Conservation (phyloP, 345 rosid genomes). For the Eutrema yunnanense region DNA sequence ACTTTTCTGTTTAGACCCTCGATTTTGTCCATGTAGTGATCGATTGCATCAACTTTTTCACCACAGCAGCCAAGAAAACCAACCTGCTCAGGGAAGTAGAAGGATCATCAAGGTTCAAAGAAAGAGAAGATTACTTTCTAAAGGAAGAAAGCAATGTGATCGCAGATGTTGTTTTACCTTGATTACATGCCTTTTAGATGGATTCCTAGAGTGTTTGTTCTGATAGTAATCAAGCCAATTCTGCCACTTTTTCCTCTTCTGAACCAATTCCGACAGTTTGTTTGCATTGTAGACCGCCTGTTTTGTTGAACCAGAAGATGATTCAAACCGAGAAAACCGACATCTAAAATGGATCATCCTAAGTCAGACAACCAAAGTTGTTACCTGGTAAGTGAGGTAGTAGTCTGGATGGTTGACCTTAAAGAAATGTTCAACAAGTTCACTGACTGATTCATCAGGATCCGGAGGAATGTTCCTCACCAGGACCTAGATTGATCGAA, state of each 20-base stretch:
- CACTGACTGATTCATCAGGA: constrained; percentile 79
- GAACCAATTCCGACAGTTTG: constrained; percentile 50
- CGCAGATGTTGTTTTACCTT: constrained; percentile 40
- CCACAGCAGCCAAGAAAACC: constrained; percentile 80
- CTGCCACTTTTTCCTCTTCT: constrained; percentile 57
- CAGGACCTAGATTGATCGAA: constrained; percentile 48
- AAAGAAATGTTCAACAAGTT: constrained; percentile 86
- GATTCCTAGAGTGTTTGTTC: constrained; percentile 60
- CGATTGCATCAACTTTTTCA: constrained; percentile 65
- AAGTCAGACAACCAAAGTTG: constrained; percentile 3
- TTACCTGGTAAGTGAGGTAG: constrained; percentile 83
- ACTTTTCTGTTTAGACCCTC: constrained; percentile 57
- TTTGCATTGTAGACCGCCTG: constrained; percentile 85
- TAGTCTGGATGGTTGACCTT: constrained; percentile 84
- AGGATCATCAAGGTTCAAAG: background rate
- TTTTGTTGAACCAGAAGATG: background rate
- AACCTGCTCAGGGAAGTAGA: constrained; percentile 38
- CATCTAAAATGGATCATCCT: background rate
- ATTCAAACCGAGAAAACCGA: background rate
- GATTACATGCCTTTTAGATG: constrained; percentile 39
- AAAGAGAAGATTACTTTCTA: background rate
- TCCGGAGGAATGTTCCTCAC: constrained; percentile 88
- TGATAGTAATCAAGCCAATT: constrained; percentile 90
- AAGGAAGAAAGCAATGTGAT: background rate
- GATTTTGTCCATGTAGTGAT: constrained; percentile 50